phyloP scores from a whole-genome alignment of 2,329 filamentous ascomycete genomes.

The Fusarium sp. region DNA sequence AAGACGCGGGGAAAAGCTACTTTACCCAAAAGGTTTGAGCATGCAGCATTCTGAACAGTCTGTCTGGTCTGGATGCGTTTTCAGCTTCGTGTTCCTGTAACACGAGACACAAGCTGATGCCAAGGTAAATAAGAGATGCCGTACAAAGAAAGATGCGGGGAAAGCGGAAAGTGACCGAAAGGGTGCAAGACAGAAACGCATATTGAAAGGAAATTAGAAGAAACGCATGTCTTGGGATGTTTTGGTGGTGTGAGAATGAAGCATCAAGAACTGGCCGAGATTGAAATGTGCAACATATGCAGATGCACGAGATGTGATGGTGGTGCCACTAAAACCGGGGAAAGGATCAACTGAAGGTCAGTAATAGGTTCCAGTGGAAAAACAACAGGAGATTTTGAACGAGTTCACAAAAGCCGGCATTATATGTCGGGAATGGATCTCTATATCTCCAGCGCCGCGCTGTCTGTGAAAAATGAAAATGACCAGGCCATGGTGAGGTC shows the following conservation, averaged over 20 bases:
- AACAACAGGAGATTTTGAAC: background rate
- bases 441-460: too few species aligned
- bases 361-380: conserved; percentile 5
- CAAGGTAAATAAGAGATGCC: background rate
- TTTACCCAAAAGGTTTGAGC: background rate
- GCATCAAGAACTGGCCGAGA: background rate
- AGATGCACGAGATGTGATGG: conserved; percentile 3
- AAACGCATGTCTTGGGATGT: background rate
- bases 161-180: conserved; percentile 33
- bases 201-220: background rate
- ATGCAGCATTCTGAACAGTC: background rate
- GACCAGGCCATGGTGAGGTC: conserved; percentile 39
- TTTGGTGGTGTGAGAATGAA: conserved; percentile 15
- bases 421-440: conserved; percentile 2
- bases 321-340: conserved; percentile 33
- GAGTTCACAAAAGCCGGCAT: background rate
- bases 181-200: background rate
- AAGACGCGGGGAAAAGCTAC: conserved; percentile 15
- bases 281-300: conserved; percentile 17
- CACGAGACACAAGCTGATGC: background rate
- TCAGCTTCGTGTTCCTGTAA: background rate
- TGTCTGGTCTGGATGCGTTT: background rate
- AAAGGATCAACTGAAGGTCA: background rate
- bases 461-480: background rate
- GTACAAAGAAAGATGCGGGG: conserved; percentile 4